Base-by-base conservation (phyloP, 257 asterid genomes). In the Solanum virginianum region DNA sequence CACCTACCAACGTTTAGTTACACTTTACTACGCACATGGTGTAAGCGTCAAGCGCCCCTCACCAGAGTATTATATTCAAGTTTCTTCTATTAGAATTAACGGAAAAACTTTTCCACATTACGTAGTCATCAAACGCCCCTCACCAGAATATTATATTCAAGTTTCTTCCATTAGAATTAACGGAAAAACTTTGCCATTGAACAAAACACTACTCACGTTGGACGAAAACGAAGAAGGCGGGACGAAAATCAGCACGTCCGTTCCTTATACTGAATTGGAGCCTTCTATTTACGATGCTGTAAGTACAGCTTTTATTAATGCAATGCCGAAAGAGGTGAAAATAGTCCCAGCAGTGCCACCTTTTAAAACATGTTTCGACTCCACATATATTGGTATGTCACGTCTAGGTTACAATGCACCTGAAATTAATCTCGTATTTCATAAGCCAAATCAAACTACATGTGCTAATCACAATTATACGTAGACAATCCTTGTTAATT, bases 381-480 rank as follows among this genome's bases (percentile, higher is more conserved):
- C 82, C 3, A 77, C 82, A 2, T 77, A 77, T 77, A 77, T 77
- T 77, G 63, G 82, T 51, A 11, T 77, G 62, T 51, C 63, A 15
- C 62, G 63, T 2, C 15, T 77, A 15, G 82, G 62, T 24, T 77
- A 77, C 63, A 6, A 77, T 24, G 82, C 82, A 8, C 82, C 82
- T 13, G 63, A 77, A 51, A 77, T 77, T 51, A 77, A 77, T 26
- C 9, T 77, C 82, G 47, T 77, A 8, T 15, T 77, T 4, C 82
- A 77, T 0, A 77, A 77, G n/a, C 45, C 0, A 51, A 77, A 15
- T 53, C 88, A 86, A 81, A 90, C 91, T 7, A 85, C 88, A 1
- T 91, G 94, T 81, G 68, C 90, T 60, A 88, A 83, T 77, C 82
- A 77, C 22, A 77, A 77, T 11, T 77, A 77, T 53, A 47, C 63